Evolutionary conservation across 1,284 basidiomycete species (phyloP).

Genomic region (Microbotryum lychnidis-dioicae): DNA sequence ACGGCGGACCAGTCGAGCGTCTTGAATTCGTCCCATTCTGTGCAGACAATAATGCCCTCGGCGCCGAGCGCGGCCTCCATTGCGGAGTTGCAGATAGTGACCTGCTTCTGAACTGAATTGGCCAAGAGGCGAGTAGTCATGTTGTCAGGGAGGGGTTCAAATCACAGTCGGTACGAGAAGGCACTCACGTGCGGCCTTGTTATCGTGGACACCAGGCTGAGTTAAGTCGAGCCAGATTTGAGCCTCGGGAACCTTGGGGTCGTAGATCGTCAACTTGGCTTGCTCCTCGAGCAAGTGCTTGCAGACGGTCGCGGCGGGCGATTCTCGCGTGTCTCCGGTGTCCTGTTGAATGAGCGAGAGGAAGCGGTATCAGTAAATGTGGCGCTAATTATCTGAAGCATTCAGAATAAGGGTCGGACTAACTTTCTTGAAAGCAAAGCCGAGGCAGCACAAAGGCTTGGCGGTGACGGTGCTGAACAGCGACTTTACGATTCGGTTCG

Average conservation of each 20-base stretch:
- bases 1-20: slow-evolving; percentile 81
- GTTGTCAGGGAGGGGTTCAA: background rate
- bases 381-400: background rate
- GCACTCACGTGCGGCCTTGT: slow-evolving; percentile 41
- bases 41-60: slow-evolving; percentile 81
- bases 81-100: slow-evolving; percentile 66
- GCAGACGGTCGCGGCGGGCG: slow-evolving; percentile 89
- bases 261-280: slow-evolving; percentile 79
- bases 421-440: slow-evolving; percentile 51
- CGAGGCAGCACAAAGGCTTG: slow-evolving; percentile 93
- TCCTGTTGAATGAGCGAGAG: slow-evolving; percentile 46
- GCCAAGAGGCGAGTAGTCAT: background rate
- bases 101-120: slow-evolving; percentile 70
- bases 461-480: slow-evolving; percentile 96
- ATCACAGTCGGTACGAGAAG: background rate
- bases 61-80: slow-evolving; percentile 79
- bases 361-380: background rate
- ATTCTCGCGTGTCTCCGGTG: slow-evolving; percentile 95
- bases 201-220: slow-evolving; percentile 49
- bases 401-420: background rate
- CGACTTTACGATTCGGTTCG: slow-evolving; percentile 40
- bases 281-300: slow-evolving; percentile 86
- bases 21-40: slow-evolving; percentile 85
- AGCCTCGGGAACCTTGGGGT: slow-evolving; percentile 63
- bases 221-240: slow-evolving; percentile 51